These are phyloP conservation scores for Filosporella fistucella DNA, from an alignment of 495 filamentous ascomycete species.

Conservation along the genomic window DNA sequence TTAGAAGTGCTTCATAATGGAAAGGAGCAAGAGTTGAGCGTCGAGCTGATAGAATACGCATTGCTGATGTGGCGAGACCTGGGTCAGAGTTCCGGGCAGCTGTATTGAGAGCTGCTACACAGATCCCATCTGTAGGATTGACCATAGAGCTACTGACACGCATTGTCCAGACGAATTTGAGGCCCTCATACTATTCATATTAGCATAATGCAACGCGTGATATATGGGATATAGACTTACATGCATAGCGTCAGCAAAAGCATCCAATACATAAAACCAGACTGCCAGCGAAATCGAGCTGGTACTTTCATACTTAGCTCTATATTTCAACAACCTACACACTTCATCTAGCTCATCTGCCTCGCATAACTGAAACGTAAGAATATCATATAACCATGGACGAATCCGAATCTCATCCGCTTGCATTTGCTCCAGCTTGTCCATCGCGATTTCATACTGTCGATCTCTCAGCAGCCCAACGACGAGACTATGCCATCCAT, in stretches of 20 bases:
- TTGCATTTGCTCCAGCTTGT: constrained; percentile 64
- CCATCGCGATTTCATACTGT: constrained; percentile 76
- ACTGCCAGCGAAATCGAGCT: constrained; percentile 40
- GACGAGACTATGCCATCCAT: constrained; percentile 64
- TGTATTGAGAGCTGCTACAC: constrained; percentile 60
- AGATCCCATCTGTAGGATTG: constrained; percentile 60
- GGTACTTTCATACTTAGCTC: constrained; percentile 39
- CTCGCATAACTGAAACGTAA: constrained; percentile 65
- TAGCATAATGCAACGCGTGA: neutral
- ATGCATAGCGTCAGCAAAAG: constrained; percentile 50
- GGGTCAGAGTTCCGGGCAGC: constrained; percentile 63
- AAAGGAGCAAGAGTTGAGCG: constrained; percentile 47
- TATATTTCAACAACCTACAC: constrained; percentile 54
- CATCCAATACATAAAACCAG: constrained; percentile 69
- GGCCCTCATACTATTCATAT: constrained; percentile 44
- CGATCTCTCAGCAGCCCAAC: constrained; percentile 73
- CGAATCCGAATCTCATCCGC: constrained; percentile 49
- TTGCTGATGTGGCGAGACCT: constrained; percentile 60
- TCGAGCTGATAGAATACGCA: constrained; percentile 51
- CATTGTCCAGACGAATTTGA: constrained; percentile 57
- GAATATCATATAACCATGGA: constrained; percentile 69
- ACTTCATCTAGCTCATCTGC: constrained; percentile 73
- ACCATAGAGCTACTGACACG: constrained; percentile 54
- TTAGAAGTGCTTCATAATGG: constrained; percentile 75
- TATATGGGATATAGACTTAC: constrained; percentile 25